Percentiles rank a stretch among this genome's conserved stretches.
Conservation (phyloP, 2,329 filamentous ascomycete genomes). For the Colletotrichum navitas region DNA sequence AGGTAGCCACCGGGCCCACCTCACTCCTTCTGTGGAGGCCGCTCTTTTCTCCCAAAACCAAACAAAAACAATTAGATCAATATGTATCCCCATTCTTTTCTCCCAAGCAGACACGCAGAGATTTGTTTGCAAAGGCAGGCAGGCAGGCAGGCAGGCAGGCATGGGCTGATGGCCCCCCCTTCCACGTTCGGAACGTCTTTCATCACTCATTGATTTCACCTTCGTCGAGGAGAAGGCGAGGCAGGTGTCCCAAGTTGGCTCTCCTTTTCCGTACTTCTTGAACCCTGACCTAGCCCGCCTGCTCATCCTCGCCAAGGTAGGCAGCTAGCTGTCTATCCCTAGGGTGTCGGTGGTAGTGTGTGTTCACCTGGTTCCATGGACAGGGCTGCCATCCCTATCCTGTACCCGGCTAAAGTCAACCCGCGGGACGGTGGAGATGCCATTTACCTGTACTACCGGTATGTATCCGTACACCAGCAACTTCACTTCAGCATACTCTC, state of each 20-base stretch:
- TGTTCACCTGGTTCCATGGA: neutral
- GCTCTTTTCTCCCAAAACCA: neutral
- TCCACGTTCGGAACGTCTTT: neutral
- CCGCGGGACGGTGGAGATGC: neutral
- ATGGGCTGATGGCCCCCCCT: neutral
- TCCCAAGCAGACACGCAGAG: neutral
- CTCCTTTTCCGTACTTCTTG: neutral
- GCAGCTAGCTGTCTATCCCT: too few species aligned
- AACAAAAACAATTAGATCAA: too few species aligned
- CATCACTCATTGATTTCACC: neutral
- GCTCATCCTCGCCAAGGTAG: neutral
- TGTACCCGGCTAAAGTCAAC: neutral
- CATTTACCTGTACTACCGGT: neutral
- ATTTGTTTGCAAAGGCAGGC: conserved; percentile 1
- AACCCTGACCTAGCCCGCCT: neutral
- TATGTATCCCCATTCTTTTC: neutral
- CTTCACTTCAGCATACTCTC: conserved; percentile 1
- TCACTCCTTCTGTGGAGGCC: neutral
- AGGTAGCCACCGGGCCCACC: conserved; percentile 5
- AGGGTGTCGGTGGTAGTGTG: too few species aligned
- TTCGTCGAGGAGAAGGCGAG: neutral
- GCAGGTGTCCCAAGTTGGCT: neutral
- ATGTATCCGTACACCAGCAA: neutral
- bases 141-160: neutral
- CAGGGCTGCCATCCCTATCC: neutral